Evolutionary conservation across 257 asterid species (phyloP).

Genomic region (Scutellaria minor): DNA sequence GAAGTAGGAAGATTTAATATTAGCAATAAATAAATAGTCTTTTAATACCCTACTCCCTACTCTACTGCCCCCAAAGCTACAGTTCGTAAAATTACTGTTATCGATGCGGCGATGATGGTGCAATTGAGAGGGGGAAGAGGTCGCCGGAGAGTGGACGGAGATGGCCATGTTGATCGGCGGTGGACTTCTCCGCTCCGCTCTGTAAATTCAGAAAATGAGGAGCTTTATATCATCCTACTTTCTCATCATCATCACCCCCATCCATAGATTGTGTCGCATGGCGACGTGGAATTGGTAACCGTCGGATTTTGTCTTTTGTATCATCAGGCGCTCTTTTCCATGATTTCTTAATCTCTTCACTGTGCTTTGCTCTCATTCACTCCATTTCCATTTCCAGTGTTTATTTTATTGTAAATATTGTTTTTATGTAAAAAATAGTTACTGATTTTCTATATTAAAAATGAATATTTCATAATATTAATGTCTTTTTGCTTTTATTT

Average conservation of each 20-base stretch:
- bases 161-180: constrained; percentile 5
- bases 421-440: too few relatives aligned
- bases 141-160: not conserved
- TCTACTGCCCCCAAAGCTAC: not conserved
- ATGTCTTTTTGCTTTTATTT: too few relatives aligned
- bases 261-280: not conserved
- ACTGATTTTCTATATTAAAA: too few relatives aligned
- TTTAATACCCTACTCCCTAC: not conserved
- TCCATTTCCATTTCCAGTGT: too few relatives aligned
- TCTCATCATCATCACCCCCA: too few relatives aligned
- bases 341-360: not conserved
- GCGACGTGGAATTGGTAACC: too few relatives aligned
- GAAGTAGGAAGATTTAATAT: not conserved
- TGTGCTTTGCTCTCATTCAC: too few relatives aligned
- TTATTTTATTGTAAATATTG: too few relatives aligned
- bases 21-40: constrained; percentile 1
- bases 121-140: not conserved
- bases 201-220: not conserved
- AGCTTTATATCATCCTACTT: too few relatives aligned
- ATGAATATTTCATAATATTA: too few relatives aligned
- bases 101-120: not conserved
- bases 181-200: not conserved
- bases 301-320: not conserved
- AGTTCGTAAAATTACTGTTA: not conserved
- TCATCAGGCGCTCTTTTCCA: constrained; percentile 2